Base-by-base conservation (phyloP, 1,284 basidiomycete genomes). In the Neonothopanus nambi region DNA sequence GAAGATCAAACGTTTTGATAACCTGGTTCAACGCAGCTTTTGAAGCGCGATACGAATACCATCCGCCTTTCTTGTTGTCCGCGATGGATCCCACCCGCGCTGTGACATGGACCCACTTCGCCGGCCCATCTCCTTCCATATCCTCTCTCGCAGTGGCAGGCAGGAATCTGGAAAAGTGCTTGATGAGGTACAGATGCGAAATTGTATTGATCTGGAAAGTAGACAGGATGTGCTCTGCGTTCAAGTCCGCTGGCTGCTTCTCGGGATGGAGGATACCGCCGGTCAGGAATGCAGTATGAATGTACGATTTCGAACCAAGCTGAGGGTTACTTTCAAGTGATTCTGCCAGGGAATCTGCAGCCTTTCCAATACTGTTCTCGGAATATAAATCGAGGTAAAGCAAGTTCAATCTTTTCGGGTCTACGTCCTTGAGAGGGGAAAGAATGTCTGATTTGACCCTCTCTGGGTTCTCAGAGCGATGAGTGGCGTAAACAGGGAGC, bases 21-120 rank as follows among this genome's bases (percentile, higher is more conserved):
- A 86, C 75, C 66, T 90, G 87, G 64, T 91, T 89, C 54, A 90
- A 74, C 40, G 88, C 87, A 0, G 87, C 82, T 66, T 91, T 91
- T 51, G 85, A 87, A 52, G 85, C 75, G 40, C 87, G 78, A 65
- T 90, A 90, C 23, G 82, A 85, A 66, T 86, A 89, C 87, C 87
- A 90, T 26, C 82, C 84, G 6, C 85, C 85, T 45, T 73, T 74
- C 30, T 68, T 67, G 64, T 87, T 88, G 63, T 88, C 84, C 15
- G 72, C 73, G 55, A 87, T 79, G 41, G 80, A 84, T 28, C 84
- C 84, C 9, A 87, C 80, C 38, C 81, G 79, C 4, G 84, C 84
- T 9, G 79, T 78, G 57, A 87, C 67, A 63, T 85, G 82, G 13
- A 81, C 78, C 82, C 82, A 84, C 61, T 80, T 82, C 17, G 81